phyloP scores from a whole-genome alignment of 352 stramenopile species.

The Phytophthora colocasiae region DNA sequence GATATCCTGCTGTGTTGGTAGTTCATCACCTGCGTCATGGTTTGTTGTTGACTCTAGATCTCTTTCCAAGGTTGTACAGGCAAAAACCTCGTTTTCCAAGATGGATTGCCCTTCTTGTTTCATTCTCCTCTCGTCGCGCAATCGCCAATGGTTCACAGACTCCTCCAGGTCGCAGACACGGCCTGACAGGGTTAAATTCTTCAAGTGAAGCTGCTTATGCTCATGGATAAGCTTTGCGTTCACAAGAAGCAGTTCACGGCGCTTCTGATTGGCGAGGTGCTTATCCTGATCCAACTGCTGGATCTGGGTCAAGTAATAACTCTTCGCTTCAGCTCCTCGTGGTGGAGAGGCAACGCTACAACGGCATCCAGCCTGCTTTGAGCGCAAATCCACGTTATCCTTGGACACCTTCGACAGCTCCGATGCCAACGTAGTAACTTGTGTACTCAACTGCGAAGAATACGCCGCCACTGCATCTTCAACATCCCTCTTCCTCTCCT shows the following conservation, averaged over 20 bases:
- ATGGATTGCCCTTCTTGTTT: slow-evolving; percentile 36
- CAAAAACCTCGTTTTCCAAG: slow-evolving; percentile 2
- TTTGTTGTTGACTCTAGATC: no score
- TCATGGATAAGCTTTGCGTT: slow-evolving; percentile 77
- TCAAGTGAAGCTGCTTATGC: slow-evolving; percentile 61
- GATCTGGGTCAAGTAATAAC: slow-evolving; percentile 56
- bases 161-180: slow-evolving; percentile 56
- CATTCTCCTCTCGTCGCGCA: slow-evolving; percentile 57
- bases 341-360: slow-evolving; percentile 19
- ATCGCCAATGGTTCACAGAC: slow-evolving; percentile 57
- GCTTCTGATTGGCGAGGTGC: slow-evolving; percentile 54
- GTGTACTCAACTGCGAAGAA: slow-evolving; percentile 48
- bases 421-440: slow-evolving; percentile 46
- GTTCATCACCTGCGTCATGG: background rate
- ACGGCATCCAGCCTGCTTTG: slow-evolving; percentile 23
- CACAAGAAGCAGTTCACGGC: slow-evolving; percentile 65
- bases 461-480: slow-evolving; percentile 41
- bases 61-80: no score
- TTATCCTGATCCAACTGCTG: slow-evolving; percentile 58
- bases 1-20: background rate
- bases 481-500: slow-evolving; percentile 40
- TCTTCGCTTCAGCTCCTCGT: slow-evolving; percentile 33
- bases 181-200: slow-evolving; percentile 29
- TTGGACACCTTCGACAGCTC: slow-evolving; percentile 59
- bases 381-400: slow-evolving; percentile 50